Base-by-base conservation (phyloP, 805 yeast genomes). In the Starmerella vaccinii region DNA sequence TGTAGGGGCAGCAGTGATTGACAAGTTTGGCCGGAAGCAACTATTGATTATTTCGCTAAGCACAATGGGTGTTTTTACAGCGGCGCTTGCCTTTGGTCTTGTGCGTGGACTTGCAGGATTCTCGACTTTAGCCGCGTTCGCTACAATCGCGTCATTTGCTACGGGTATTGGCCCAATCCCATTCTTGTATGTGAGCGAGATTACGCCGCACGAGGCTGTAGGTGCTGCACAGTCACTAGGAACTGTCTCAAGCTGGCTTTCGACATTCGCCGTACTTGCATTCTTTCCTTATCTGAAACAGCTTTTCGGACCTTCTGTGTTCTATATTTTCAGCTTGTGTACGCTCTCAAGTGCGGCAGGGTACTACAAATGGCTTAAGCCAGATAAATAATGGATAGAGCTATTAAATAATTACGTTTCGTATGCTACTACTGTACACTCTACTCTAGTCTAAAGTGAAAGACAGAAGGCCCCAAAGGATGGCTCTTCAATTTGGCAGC, bases 161-260 rank as follows among this genome's bases (percentile, higher is more conserved):
- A 69, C 84, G 30, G 98, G 98, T 0, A 65, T 88, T 54, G 98
- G 98, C 0, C 98, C 98, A 6, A 88, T 92, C 49, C 98, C 98
- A 38, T 90, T 92, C 68, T 68, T 90, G 57, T 68, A 89, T 47
- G 81, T 90, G 10, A 78, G 95, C 6, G 97, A 92, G 63, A 80
- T 90, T n/a, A 82, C 95, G 0, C 94, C 88, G 53, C 68, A 75
- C 1, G 78, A 80, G 52, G 90, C 90, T 1, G 80, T 80, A 51
- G 89, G 89, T 2, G 72, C 80, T 41, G 97, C 97, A 0, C 98
- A 92, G 67, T 82, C 95, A 63, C 82, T 85, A 72, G 97, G 95
- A 12, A 87, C 92, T 0, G 77, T 86, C 13, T 77, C 85, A 70
- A 92, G 90, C 65, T 90, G 97, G 97, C 59, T 85, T 10, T 83